Evolutionary conservation across 2,329 filamentous ascomycete genomes (phyloP).

Genomic region (Gyromitra esculenta): DNA sequence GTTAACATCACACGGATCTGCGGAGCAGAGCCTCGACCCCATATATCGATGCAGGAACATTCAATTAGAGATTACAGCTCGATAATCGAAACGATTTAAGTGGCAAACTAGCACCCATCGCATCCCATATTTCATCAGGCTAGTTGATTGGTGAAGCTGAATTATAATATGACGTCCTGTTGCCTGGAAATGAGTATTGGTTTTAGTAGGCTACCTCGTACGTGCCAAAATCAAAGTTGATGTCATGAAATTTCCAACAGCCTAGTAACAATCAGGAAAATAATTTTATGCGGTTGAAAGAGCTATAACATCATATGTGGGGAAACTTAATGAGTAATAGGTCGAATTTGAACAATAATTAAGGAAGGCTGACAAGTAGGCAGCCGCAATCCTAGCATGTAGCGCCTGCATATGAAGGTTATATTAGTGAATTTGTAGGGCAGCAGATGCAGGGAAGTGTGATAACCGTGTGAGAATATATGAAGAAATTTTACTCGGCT

Average conservation of each 20-base stretch:
- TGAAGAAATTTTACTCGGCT: background rate
- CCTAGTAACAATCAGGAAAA: background rate
- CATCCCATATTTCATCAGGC: conserved; percentile 7
- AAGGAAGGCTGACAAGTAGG: background rate
- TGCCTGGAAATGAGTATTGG: conserved; percentile 25
- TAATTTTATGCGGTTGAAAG: conserved; percentile 3
- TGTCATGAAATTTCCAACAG: background rate
- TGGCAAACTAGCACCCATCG: conserved; percentile 9
- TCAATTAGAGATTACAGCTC: background rate
- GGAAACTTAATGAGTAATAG: background rate
- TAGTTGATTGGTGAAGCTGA: conserved; percentile 22
- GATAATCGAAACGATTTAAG: conserved; percentile 3
- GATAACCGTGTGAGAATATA: background rate
- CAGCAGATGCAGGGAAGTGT: background rate
- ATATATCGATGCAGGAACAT: background rate
- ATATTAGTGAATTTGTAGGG: conserved; percentile 29
- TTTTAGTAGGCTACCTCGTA: conserved; percentile 1
- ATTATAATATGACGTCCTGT: conserved; percentile 9
- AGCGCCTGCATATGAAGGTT: conserved; percentile 25
- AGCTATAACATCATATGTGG: background rate
- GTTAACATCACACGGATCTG: background rate
- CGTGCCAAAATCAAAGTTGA: background rate
- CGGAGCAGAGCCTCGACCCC: conserved; percentile 34
- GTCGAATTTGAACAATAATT: background rate
- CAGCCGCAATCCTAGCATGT: conserved; percentile 13